A percentile compares a stretch with the other conserved stretches of the same genome.
phyloP scores from a whole-genome alignment of 768 basidiomycete genomes.

The Cubamyces lactineus region DNA sequence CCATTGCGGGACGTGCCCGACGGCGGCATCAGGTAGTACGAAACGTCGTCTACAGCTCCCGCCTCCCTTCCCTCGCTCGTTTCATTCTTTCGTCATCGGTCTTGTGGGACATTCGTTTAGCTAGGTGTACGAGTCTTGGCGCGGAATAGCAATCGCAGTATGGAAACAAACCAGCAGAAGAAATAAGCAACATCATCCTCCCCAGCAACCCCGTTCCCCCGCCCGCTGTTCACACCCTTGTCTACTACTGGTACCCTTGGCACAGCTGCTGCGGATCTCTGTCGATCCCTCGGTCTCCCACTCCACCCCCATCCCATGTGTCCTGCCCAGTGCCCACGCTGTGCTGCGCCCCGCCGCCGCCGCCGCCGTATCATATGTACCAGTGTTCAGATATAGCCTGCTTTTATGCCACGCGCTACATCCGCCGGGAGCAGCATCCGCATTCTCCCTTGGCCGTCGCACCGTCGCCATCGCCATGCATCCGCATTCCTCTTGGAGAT shows the following conservation, averaged over 20 bases:
- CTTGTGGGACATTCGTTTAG: constrained; percentile 25
- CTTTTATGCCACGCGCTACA: constrained; percentile 5
- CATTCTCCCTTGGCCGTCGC: neutral
- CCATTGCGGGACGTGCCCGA: constrained; percentile 14
- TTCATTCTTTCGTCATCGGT: constrained; percentile 10
- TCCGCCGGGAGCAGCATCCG: neutral
- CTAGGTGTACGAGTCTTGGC: constrained; percentile 18
- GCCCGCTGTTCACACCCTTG: neutral
- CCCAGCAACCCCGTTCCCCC: neutral
- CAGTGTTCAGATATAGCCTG: constrained; percentile 4
- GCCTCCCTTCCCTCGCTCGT: neutral
- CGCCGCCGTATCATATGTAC: constrained; percentile 14
- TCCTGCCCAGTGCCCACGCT: constrained; percentile 17
- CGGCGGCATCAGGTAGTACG: constrained; percentile 21
- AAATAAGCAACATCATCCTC: neutral
- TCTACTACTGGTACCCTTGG: constrained; percentile 4
- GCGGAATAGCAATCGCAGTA: constrained; percentile 8
- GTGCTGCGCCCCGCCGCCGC: constrained; percentile 13
- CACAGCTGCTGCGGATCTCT: constrained; percentile 14
- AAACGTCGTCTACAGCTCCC: neutral
- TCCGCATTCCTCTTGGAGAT: neutral
- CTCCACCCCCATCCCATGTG: neutral
- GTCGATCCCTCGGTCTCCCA: neutral
- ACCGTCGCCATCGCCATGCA: too few relatives aligned
- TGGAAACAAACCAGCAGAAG: constrained; percentile 13